These are phyloP conservation scores for Pyrenophora seminiperda DNA, from an alignment of 2,329 filamentous ascomycete species.

Conservation along the genomic window DNA sequence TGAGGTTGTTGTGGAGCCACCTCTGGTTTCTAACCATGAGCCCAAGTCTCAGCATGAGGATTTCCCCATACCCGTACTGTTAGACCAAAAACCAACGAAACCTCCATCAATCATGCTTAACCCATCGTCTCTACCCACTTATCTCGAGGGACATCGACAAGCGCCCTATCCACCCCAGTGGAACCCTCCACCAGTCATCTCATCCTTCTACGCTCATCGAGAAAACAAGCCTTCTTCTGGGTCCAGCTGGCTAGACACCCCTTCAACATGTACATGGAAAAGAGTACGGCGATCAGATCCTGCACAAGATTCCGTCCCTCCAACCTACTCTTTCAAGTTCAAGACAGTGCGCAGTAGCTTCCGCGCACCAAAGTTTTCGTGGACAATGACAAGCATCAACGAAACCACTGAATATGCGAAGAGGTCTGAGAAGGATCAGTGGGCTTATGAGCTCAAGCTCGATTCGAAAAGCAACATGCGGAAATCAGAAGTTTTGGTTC, in stretches of 20 bases:
- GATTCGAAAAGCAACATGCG: conserved; percentile 29
- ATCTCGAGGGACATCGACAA: conserved; percentile 38
- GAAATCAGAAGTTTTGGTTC: conserved; percentile 32
- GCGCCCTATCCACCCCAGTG: conserved; percentile 43
- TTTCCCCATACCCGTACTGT: conserved; percentile 18
- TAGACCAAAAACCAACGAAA: conserved; percentile 5
- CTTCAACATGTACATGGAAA: conserved; percentile 30
- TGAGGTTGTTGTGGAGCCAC: conserved; percentile 16
- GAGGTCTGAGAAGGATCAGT: conserved; percentile 13
- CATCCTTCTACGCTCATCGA: conserved; percentile 30
- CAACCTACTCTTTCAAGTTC: conserved; percentile 33
- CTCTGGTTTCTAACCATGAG: conserved; percentile 6
- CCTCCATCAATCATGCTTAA: conserved; percentile 12
- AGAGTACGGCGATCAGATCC: conserved; percentile 24
- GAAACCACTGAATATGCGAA: not conserved
- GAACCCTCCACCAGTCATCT: conserved; percentile 26
- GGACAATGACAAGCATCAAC: conserved; percentile 31
- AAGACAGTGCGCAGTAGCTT: conserved; percentile 32
- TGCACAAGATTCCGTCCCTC: conserved; percentile 13
- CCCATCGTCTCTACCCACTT: conserved; percentile 22
- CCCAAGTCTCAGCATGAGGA: conserved; percentile 11
- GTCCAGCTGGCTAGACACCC: conserved; percentile 35
- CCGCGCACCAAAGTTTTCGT: conserved; percentile 33
- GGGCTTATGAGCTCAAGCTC: conserved; percentile 37
- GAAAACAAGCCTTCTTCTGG: conserved; percentile 12